phyloP scores from a whole-genome alignment of 805 yeast genomes.

The Starmerella potacharoeniae region DNA sequence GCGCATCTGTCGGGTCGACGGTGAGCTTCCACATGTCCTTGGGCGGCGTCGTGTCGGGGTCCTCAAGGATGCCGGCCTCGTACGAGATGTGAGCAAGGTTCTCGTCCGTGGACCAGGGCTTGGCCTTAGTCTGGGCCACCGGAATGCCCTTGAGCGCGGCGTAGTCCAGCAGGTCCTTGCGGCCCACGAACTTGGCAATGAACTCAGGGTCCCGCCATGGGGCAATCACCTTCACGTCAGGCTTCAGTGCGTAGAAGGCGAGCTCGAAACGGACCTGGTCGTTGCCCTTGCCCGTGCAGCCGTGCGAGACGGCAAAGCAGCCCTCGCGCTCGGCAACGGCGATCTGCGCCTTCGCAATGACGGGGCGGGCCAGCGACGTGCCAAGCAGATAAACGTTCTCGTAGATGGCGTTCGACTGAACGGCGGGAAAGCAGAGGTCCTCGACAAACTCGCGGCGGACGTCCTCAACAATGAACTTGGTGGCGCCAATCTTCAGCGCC shows the following conservation, averaged over 20 bases:
- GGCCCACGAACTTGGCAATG: conserved; percentile 93
- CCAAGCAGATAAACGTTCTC: conserved; percentile 95
- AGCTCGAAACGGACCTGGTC: conserved; percentile 98
- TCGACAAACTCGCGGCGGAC: conserved; percentile 92
- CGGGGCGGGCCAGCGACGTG: conserved; percentile 97
- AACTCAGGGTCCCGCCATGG: conserved; percentile 99
- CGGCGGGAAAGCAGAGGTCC: conserved; percentile 89
- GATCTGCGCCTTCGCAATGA: conserved; percentile 96
- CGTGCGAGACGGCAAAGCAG: conserved; percentile 97
- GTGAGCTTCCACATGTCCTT: conserved; percentile 99
- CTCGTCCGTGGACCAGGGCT: conserved; percentile 99
- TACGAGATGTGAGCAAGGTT: conserved; percentile 97
- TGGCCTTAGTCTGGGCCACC: conserved; percentile 93
- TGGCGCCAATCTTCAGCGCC: conserved; percentile 94
- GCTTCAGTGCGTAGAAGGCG: conserved; percentile 93
- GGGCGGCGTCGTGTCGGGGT: conserved; percentile 98
- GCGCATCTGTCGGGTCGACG: conserved; percentile 91
- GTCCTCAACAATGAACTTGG: conserved; percentile 87
- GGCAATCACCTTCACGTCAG: conserved; percentile 91
- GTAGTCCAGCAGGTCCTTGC: conserved; percentile 89
- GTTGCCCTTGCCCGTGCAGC: conserved; percentile 99
- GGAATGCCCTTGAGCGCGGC: conserved; percentile 88
- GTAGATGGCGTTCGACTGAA: conserved; percentile 93
- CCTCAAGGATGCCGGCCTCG: conserved; percentile 98
- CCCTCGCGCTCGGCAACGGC: conserved; percentile 94